Evolutionary conservation across 768 basidiomycete genomes (phyloP).

Genomic region (Phanerodontia chrysosporium): DNA sequence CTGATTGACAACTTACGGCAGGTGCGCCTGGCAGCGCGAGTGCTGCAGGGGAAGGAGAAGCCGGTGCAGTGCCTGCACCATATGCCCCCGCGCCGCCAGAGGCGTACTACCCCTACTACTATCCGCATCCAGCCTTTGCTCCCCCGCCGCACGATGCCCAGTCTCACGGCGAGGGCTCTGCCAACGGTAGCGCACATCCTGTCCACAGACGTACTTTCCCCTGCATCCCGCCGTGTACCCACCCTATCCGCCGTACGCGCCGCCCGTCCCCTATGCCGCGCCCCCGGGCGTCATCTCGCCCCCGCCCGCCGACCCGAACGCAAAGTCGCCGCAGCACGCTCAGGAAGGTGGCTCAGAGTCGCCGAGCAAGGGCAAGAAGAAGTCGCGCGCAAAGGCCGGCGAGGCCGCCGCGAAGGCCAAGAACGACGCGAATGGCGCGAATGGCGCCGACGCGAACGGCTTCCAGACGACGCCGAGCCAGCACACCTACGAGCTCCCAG

Average conservation of each 20-base stretch:
- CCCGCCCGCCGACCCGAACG: constrained; percentile 20
- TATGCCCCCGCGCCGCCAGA: constrained; percentile 22
- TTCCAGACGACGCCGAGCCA: background rate
- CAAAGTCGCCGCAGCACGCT: background rate
- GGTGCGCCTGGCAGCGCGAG: constrained; percentile 3
- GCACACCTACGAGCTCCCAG: constrained; percentile 5
- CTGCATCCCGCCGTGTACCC: constrained; percentile 36
- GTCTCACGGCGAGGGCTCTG: constrained; percentile 26
- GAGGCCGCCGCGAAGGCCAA: constrained; percentile 33
- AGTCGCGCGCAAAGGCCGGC: constrained; percentile 17
- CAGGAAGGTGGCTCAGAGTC: constrained; percentile 16
- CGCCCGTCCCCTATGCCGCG: constrained; percentile 17
- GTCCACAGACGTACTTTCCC: constrained; percentile 32
- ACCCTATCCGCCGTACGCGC: constrained; percentile 31
- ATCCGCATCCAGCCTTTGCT: constrained; percentile 41
- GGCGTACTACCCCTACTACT: constrained; percentile 41
- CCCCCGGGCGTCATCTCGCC: constrained; percentile 12
- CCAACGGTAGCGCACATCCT: constrained; percentile 27
- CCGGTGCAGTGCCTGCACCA: constrained; percentile 7
- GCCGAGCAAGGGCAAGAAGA: constrained; percentile 28
- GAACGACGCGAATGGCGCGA: constrained; percentile 1
- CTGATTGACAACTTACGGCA: background rate
- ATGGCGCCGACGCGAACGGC: constrained; percentile 5
- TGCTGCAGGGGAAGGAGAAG: background rate
- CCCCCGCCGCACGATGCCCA: constrained; percentile 40